Percentiles rank a stretch among this genome's conserved stretches.
Evolutionary conservation across 2,329 filamentous ascomycete genomes (phyloP).

Genomic region (Lecanicillium sp.): DNA sequence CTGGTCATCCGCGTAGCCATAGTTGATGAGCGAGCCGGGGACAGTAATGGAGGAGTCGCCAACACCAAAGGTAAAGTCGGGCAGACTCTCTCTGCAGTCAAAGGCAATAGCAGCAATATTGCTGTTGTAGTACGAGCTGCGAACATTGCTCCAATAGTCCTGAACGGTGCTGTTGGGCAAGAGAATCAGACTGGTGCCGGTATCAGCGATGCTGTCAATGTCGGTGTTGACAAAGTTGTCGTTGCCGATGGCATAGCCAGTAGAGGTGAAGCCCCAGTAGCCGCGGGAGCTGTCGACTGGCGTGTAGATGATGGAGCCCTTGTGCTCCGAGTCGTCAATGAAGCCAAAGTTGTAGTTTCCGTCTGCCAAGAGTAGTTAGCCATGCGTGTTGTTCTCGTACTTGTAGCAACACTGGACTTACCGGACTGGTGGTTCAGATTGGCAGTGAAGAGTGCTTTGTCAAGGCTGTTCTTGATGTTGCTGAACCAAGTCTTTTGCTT

Average conservation of each 20-base stretch:
- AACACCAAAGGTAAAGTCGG: slow-evolving; percentile 45
- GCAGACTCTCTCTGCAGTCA: slow-evolving; percentile 33
- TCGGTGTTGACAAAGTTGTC: slow-evolving; percentile 23
- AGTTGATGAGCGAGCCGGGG: slow-evolving; percentile 30
- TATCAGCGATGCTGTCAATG: slow-evolving; percentile 42
- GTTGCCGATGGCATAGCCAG: slow-evolving; percentile 14
- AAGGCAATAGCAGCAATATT: slow-evolving; percentile 33
- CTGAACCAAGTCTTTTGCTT: slow-evolving; percentile 35
- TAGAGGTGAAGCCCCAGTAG: slow-evolving; percentile 46
- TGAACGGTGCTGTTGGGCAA: slow-evolving; percentile 44
- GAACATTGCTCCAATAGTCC: slow-evolving; percentile 48
- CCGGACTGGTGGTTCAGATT: slow-evolving; percentile 46
- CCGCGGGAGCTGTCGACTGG: slow-evolving; percentile 52
- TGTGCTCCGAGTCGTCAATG: slow-evolving; percentile 57
- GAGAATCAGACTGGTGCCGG: slow-evolving; percentile 55
- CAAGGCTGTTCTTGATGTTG: slow-evolving; percentile 17
- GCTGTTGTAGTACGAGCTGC: slow-evolving; percentile 22
- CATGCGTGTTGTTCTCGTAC: not conserved
- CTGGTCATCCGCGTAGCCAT: slow-evolving; percentile 31
- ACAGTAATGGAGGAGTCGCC: slow-evolving; percentile 49
- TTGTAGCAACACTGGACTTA: slow-evolving; percentile 7
- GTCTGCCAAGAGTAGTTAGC: slow-evolving; percentile 14
- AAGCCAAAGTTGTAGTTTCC: slow-evolving; percentile 68
- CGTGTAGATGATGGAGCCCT: slow-evolving; percentile 52
- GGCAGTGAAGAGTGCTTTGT: slow-evolving; percentile 54